Evolutionary conservation across 2,329 filamentous ascomycete genomes (phyloP).

Genomic region (Cordyceps cateniannulata): DNA sequence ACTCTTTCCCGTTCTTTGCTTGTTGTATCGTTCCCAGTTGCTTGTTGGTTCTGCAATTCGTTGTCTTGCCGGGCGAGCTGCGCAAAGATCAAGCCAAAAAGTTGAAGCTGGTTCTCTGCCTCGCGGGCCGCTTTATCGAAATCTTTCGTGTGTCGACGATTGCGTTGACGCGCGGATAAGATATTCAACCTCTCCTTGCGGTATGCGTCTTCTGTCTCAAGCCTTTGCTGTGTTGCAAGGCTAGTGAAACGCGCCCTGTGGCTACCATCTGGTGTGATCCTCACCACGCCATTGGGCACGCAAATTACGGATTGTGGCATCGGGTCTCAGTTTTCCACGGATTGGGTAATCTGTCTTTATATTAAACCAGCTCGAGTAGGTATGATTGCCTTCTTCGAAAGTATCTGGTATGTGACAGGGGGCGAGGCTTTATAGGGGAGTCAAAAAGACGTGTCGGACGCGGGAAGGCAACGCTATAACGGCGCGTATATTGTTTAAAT

Average conservation of each 20-base stretch:
- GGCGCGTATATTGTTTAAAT: too few species aligned
- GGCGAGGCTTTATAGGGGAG: too few species aligned
- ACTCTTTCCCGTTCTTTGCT: background rate
- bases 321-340: background rate
- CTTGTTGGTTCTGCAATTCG: background rate
- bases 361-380: too few species aligned
- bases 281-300: conserved; percentile 1
- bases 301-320: background rate
- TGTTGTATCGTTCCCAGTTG: background rate
- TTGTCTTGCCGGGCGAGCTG: conserved; percentile 1
- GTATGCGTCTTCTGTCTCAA: background rate
- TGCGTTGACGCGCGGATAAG: background rate
- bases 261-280: background rate
- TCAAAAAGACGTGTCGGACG: too few species aligned
- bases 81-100: conserved; percentile 2
- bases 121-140: background rate
- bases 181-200: conserved; percentile 4
- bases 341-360: too few species aligned
- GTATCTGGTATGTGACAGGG: too few species aligned
- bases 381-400: too few species aligned
- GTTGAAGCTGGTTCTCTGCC: background rate
- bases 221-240: background rate
- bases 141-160: background rate
- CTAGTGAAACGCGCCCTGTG: background rate
- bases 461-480: too few species aligned